Evolutionary conservation across 306 rosid genomes (phyloP).

Genomic region (Cicer yamashitae): DNA sequence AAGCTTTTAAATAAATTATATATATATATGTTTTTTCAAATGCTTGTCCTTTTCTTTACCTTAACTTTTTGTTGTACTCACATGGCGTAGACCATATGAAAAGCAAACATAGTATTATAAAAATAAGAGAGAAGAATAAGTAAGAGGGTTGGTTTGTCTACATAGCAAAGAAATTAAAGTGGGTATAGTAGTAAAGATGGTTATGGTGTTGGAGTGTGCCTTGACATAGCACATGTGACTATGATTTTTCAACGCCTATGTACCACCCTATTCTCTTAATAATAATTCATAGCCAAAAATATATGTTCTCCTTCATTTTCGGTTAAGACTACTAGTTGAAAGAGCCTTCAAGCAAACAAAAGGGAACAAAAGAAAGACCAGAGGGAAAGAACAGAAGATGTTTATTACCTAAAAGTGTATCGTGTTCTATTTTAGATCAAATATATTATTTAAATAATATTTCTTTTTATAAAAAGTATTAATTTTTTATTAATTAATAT

Average conservation of each 20-base stretch:
- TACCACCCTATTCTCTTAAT: slow-evolving; percentile 24
- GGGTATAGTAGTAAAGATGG: slow-evolving; percentile 29
- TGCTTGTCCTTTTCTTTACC: slow-evolving; percentile 64
- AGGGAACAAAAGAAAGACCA: slow-evolving; percentile 40
- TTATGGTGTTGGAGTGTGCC: slow-evolving; percentile 53
- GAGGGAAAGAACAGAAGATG: not conserved
- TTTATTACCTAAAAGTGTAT: slow-evolving; percentile 28
- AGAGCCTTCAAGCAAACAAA: slow-evolving; percentile 52
- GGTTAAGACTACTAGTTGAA: not conserved
- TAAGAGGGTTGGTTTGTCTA: slow-evolving; percentile 41
- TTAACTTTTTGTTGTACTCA: slow-evolving; percentile 62
- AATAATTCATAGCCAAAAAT: slow-evolving; percentile 26
- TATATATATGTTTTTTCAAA: slow-evolving; percentile 42
- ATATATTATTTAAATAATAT: too few relatives aligned
- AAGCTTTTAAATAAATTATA: slow-evolving; percentile 52
- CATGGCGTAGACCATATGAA: slow-evolving; percentile 56
- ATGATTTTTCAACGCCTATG: slow-evolving; percentile 54
- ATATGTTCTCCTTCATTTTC: slow-evolving; percentile 10
- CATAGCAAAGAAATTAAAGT: slow-evolving; percentile 34
- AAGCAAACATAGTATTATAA: slow-evolving; percentile 39
- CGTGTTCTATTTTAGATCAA: too few relatives aligned
- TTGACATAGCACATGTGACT: slow-evolving; percentile 59
- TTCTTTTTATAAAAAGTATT: too few relatives aligned
- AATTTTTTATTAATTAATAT: too few relatives aligned
- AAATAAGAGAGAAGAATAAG: slow-evolving; percentile 23